Conservation (phyloP, 345 rosid species). For the Zanthoxylum bungeanum region DNA sequence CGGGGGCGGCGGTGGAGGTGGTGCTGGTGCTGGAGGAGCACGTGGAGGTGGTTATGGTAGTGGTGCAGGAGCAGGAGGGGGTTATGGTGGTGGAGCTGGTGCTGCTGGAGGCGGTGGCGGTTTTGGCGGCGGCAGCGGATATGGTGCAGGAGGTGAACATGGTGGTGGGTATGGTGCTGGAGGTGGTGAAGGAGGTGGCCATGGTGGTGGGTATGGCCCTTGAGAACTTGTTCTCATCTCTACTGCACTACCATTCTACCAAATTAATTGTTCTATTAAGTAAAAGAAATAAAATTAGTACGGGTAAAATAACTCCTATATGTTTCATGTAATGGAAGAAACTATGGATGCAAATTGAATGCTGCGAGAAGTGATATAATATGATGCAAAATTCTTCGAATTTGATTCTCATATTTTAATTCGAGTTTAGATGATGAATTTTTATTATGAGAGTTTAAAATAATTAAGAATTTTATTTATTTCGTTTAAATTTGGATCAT, state of each 20-base stretch:
- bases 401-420: too few species aligned
- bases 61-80: constrained; percentile 22
- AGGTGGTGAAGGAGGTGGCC: constrained; percentile 16
- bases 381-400: too few species aligned
- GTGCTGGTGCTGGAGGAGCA: constrained; percentile 28
- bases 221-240: not conserved
- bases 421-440: too few species aligned
- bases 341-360: not conserved
- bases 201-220: constrained; percentile 23
- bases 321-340: not conserved
- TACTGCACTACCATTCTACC: not conserved
- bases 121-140: constrained; percentile 1
- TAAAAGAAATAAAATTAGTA: constrained; percentile 17
- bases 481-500: too few species aligned
- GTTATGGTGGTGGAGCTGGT: constrained; percentile 18
- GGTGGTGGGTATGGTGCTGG: constrained; percentile 17
- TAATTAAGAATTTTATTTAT: too few species aligned
- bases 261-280: not conserved
- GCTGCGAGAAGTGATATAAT: not conserved
- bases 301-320: constrained; percentile 4
- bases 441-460: too few species aligned
- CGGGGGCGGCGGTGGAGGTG: constrained; percentile 26
- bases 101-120: constrained; percentile 24
- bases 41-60: constrained; percentile 25
- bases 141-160: constrained; percentile 14